phyloP scores from a whole-genome alignment of 1,139 yeast species.

The Taphrina sp. region DNA sequence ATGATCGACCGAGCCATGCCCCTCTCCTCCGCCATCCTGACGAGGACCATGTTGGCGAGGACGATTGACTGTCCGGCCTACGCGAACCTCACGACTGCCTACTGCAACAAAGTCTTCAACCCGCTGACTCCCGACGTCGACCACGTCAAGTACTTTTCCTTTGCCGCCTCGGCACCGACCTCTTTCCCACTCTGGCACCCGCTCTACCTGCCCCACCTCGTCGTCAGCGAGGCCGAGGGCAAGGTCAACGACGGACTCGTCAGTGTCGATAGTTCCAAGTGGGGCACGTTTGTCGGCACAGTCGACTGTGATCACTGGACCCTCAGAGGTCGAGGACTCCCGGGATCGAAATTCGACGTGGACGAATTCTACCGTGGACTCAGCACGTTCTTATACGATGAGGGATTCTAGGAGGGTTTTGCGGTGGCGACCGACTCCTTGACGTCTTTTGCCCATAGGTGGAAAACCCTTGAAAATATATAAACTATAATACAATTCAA shows the following conservation, averaged over 20 bases:
- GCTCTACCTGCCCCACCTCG: conserved; percentile 33
- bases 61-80: conserved; percentile 43
- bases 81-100: conserved; percentile 54
- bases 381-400: conserved; percentile 12
- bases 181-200: conserved; percentile 35
- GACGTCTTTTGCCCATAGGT: too few relatives aligned
- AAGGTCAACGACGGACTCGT: conserved; percentile 81
- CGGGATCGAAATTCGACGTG: conserved; percentile 29
- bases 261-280: conserved; percentile 69
- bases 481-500: too few relatives aligned
- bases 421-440: too few relatives aligned
- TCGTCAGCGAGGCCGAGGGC: conserved; percentile 35
- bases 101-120: conserved; percentile 56
- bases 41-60: conserved; percentile 36
- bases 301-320: conserved; percentile 82
- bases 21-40: conserved; percentile 31
- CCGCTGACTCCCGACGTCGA: conserved; percentile 55
- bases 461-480: too few relatives aligned
- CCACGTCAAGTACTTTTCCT: conserved; percentile 69
- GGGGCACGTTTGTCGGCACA: conserved; percentile 84
- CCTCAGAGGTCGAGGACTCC: conserved; percentile 42
- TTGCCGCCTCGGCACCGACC: conserved; percentile 56
- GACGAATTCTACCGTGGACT: conserved; percentile 30
- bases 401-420: conserved; percentile 23
- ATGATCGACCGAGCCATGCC: conserved; percentile 32